Conservation (phyloP, 1,139 yeast genomes). For the Candida buenavistaensis region DNA sequence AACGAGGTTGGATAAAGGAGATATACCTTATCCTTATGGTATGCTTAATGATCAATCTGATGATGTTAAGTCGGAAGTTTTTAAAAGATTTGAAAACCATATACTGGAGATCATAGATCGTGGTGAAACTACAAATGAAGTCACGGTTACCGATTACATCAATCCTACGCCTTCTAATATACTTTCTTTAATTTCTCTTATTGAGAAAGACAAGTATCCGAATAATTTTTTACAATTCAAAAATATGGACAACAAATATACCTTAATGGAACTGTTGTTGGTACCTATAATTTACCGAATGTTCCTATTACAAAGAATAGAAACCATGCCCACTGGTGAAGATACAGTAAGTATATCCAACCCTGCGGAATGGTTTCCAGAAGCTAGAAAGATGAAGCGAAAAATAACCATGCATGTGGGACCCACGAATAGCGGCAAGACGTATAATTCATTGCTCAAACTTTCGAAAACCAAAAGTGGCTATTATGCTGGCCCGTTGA, state of each 20-base stretch:
- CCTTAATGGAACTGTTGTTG: slow-evolving; percentile 22
- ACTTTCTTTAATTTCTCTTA: slow-evolving; percentile 19
- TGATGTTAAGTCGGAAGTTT: neutral
- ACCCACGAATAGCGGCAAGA: slow-evolving; percentile 97
- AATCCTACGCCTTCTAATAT: slow-evolving; percentile 30
- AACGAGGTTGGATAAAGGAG: slow-evolving; percentile 1
- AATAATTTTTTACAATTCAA: slow-evolving; percentile 18
- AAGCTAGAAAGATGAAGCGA: slow-evolving; percentile 77
- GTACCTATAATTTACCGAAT: slow-evolving; percentile 25
- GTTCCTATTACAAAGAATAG: slow-evolving; percentile 18
- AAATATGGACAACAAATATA: slow-evolving; percentile 18
- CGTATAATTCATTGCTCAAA: slow-evolving; percentile 75
- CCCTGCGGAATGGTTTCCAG: slow-evolving; percentile 89
- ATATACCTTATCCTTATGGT: slow-evolving; percentile 8
- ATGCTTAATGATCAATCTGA: slow-evolving; percentile 10
- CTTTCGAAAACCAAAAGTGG: slow-evolving; percentile 75
- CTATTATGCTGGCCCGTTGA: slow-evolving; percentile 90
- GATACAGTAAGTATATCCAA: slow-evolving; percentile 51
- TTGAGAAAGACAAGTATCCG: slow-evolving; percentile 22
- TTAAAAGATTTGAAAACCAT: slow-evolving; percentile 3
- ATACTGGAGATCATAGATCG: neutral
- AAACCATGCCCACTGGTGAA: slow-evolving; percentile 15
- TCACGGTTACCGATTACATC: slow-evolving; percentile 24
- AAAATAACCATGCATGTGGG: slow-evolving; percentile 90
- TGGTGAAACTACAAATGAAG: neutral